phyloP scores from a whole-genome alignment of 805 yeast species.

The Ascoidea tarda region DNA sequence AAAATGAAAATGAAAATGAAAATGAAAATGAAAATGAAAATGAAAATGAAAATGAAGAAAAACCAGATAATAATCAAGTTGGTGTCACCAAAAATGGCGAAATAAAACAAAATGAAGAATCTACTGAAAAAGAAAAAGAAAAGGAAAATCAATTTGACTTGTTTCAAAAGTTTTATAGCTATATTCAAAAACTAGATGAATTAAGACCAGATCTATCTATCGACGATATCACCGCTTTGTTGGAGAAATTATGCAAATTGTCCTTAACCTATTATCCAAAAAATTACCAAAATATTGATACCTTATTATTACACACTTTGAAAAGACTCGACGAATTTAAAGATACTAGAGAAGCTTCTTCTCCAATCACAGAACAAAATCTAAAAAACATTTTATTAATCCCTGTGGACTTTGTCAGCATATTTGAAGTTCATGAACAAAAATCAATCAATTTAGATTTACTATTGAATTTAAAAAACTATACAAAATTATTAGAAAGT shows the following conservation, averaged over 20 bases:
- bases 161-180: slow-evolving; percentile 54
- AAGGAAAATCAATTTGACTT: slow-evolving; percentile 18
- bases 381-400: slow-evolving; percentile 32
- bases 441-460: slow-evolving; percentile 8
- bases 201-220: slow-evolving; percentile 50
- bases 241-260: slow-evolving; percentile 52
- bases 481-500: slow-evolving; percentile 36
- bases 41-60: slow-evolving; percentile 2
- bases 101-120: too few relatives aligned
- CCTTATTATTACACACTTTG: slow-evolving; percentile 41
- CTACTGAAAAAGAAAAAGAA: slow-evolving; percentile 1
- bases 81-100: too few relatives aligned
- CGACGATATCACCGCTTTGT: slow-evolving; percentile 49
- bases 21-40: slow-evolving; percentile 1
- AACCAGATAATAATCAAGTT: slow-evolving; percentile 1
- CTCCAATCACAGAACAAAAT: slow-evolving; percentile 19
- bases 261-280: slow-evolving; percentile 55
- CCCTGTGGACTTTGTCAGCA: slow-evolving; percentile 29
- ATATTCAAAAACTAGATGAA: slow-evolving; percentile 39
- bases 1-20: slow-evolving; percentile 3
- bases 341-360: slow-evolving; percentile 12
- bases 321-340: slow-evolving; percentile 22
- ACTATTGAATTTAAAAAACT: slow-evolving; percentile 32
- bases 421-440: slow-evolving; percentile 14
- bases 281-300: slow-evolving; percentile 44